Conservation (phyloP, 1,139 yeast species). For the Magnusiomyces suaveolens region DNA sequence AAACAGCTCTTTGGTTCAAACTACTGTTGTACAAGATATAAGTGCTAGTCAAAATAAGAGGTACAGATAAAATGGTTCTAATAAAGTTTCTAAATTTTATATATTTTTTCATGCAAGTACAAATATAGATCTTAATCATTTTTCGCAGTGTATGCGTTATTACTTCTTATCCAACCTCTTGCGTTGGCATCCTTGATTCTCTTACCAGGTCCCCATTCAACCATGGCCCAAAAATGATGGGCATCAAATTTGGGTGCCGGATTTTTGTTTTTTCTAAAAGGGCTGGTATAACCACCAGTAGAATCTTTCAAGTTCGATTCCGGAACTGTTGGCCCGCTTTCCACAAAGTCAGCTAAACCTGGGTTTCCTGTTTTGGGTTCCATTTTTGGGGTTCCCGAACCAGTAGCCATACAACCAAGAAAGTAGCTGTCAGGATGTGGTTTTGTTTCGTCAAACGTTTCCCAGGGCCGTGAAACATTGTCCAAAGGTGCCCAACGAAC, state of each 20-base stretch:
- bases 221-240: slow-evolving; percentile 59
- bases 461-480: slow-evolving; percentile 53
- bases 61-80: no score
- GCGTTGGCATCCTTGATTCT: slow-evolving; percentile 46
- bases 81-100: no score
- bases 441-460: slow-evolving; percentile 22
- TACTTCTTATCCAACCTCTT: slow-evolving; percentile 41
- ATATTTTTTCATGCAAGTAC: no score
- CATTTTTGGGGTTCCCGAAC: background rate
- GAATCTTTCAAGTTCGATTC: background rate
- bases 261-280: slow-evolving; percentile 11
- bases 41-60: background rate
- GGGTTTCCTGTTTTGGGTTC: background rate
- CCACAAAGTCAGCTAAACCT: background rate
- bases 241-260: slow-evolving; percentile 40
- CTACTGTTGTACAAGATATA: background rate
- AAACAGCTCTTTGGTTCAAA: background rate
- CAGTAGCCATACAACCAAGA: slow-evolving; percentile 7
- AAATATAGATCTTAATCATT: no score
- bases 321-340: background rate
- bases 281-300: slow-evolving; percentile 1
- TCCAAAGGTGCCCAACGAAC: slow-evolving; percentile 50
- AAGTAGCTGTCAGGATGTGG: slow-evolving; percentile 2
- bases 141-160: slow-evolving; percentile 8
- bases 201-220: slow-evolving; percentile 48